Percentiles rank a stretch among this genome's conserved stretches.
Evolutionary conservation across 352 stramenopile species (phyloP).

Genomic region (Lagenidium sp.): DNA sequence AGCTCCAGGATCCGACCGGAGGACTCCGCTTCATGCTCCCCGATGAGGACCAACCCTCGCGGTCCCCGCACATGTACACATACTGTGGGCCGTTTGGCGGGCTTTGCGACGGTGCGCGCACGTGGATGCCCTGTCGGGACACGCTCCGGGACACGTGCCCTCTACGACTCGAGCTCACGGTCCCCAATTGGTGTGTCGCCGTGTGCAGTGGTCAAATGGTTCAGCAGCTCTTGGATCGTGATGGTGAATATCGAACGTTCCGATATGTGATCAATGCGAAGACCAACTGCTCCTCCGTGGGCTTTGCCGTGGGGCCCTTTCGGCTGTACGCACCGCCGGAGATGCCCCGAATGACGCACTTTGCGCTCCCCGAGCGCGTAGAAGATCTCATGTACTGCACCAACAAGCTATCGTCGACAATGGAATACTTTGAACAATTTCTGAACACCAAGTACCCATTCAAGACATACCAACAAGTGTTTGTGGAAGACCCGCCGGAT

Average conservation of each 20-base stretch:
- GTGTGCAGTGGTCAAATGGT: slow-evolving; percentile 82
- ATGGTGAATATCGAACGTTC: slow-evolving; percentile 58
- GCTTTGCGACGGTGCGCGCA: slow-evolving; percentile 71
- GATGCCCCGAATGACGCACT: slow-evolving; percentile 80
- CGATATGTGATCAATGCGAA: slow-evolving; percentile 74
- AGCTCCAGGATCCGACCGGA: slow-evolving; percentile 52
- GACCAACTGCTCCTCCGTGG: slow-evolving; percentile 73
- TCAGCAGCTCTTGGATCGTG: slow-evolving; percentile 57
- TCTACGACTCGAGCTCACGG: slow-evolving; percentile 67
- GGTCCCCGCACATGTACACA: slow-evolving; percentile 82
- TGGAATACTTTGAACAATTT: slow-evolving; percentile 72
- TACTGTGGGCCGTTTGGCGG: slow-evolving; percentile 76
- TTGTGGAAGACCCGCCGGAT: slow-evolving; percentile 75
- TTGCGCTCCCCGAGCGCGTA: slow-evolving; percentile 66
- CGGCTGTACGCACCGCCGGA: slow-evolving; percentile 59
- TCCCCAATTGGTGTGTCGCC: slow-evolving; percentile 74
- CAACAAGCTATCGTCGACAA: slow-evolving; percentile 55
- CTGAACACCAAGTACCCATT: slow-evolving; percentile 71
- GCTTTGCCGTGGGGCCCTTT: slow-evolving; percentile 77
- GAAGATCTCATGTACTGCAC: slow-evolving; percentile 72
- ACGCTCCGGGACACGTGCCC: slow-evolving; percentile 62
- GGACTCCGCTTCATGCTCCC: slow-evolving; percentile 69
- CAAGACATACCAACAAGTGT: slow-evolving; percentile 84
- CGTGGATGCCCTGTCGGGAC: slow-evolving; percentile 81
- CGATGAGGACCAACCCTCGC: slow-evolving; percentile 54